Conservation (phyloP, 2,329 filamentous ascomycete species). For the Verruconis gallopava region DNA sequence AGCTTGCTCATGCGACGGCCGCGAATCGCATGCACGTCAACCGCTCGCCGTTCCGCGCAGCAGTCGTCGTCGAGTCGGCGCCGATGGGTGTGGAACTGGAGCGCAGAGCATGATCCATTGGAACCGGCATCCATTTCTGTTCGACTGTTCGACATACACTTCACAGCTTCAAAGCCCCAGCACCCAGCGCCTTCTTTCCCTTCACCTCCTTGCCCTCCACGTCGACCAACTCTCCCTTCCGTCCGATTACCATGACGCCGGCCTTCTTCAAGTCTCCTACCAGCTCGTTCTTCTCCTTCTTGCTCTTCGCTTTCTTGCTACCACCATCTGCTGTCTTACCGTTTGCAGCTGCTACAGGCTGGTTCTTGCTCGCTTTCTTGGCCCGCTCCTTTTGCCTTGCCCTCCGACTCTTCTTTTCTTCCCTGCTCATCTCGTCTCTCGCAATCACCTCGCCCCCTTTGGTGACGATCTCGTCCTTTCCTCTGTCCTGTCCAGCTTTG, state of each 20-base stretch:
- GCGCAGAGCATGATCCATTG: too few species aligned
- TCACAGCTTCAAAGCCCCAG: slow-evolving; percentile 3
- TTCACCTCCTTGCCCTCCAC: slow-evolving; percentile 53
- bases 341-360: slow-evolving; percentile 30
- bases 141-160: too few species aligned
- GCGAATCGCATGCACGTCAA: not conserved
- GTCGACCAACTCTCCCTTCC: slow-evolving; percentile 74
- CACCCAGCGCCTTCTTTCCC: slow-evolving; percentile 7
- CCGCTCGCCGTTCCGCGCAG: too few species aligned
- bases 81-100: too few species aligned
- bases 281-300: slow-evolving; percentile 43
- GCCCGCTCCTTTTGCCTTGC: slow-evolving; percentile 77
- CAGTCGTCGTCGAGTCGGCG: too few species aligned
- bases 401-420: slow-evolving; percentile 66
- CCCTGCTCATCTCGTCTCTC: slow-evolving; percentile 73
- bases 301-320: slow-evolving; percentile 51
- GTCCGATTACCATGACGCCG: slow-evolving; percentile 82
- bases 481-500: slow-evolving; percentile 56
- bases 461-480: slow-evolving; percentile 58
- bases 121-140: too few species aligned
- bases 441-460: slow-evolving; percentile 68
- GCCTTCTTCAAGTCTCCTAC: slow-evolving; percentile 65
- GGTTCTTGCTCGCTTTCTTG: slow-evolving; percentile 49
- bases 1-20: not conserved
- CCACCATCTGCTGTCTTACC: slow-evolving; percentile 33